Percentiles rank a stretch among this genome's conserved stretches.
Evolutionary conservation across 768 basidiomycete species (phyloP).

Genomic region (Coprinopsis sp.): DNA sequence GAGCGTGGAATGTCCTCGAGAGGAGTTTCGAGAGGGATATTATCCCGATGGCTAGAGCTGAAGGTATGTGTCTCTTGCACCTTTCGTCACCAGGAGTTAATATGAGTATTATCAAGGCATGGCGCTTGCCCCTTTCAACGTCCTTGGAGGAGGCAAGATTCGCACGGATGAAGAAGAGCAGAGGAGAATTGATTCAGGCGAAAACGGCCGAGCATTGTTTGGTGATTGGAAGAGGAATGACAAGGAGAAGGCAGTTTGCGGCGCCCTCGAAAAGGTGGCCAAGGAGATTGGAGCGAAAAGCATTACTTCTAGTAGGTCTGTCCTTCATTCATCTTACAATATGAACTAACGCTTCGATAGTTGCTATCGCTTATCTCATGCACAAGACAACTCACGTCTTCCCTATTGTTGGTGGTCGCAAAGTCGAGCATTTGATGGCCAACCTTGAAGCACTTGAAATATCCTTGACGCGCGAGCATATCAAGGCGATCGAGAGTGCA

Average conservation of each 20-base stretch:
- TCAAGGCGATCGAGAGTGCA: conserved; percentile 38
- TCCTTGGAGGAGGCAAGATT: conserved; percentile 40
- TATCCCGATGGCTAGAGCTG: conserved; percentile 34
- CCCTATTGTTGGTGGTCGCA: conserved; percentile 48
- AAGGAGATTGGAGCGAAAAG: conserved; percentile 42
- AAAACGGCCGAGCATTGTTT: conserved; percentile 33
- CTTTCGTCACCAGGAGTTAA: no score
- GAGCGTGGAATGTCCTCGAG: conserved; percentile 9
- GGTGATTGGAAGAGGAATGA: conserved; percentile 44
- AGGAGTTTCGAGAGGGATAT: conserved; percentile 13
- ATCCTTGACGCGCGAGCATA: conserved; percentile 40
- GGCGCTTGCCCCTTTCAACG: conserved; percentile 32
- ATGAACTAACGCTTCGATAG: no score
- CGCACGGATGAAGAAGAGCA: conserved; percentile 46
- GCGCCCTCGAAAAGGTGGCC: conserved; percentile 47
- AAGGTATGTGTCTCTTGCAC: no score
- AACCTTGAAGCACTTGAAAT: conserved; percentile 53
- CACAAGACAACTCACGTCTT: conserved; percentile 51
- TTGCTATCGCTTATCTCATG: conserved; percentile 52
- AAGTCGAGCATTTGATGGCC: conserved; percentile 44
- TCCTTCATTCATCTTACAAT: no score
- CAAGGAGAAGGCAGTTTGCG: conserved; percentile 35
- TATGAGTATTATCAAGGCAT: no score
- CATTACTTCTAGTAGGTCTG: conserved; percentile 44
- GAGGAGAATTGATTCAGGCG: conserved; percentile 23